Conservation (phyloP, 306 rosid genomes). For the Glycyrrhiza uralensis region DNA sequence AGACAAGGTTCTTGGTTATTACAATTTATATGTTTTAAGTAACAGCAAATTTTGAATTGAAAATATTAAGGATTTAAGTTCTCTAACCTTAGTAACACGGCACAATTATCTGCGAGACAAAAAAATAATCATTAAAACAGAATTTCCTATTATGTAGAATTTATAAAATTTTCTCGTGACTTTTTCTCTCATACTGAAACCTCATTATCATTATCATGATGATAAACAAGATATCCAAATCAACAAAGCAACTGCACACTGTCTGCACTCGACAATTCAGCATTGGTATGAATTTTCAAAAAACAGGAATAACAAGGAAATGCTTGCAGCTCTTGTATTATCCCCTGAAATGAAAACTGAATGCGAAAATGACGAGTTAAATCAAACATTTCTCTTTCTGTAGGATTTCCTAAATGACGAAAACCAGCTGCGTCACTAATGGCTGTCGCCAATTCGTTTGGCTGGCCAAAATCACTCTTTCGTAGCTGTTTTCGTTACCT, state of each 20-base stretch:
- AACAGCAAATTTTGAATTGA: background rate
- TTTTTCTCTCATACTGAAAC: background rate
- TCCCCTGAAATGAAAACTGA: background rate
- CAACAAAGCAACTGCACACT: background rate
- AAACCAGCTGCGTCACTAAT: slow-evolving; percentile 13
- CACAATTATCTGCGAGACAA: background rate
- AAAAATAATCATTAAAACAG: no score
- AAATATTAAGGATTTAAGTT: background rate
- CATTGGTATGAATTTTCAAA: background rate
- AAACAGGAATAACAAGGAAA: background rate
- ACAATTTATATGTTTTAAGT: no score
- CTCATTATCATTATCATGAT: background rate
- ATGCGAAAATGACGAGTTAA: background rate
- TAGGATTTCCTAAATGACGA: slow-evolving; percentile 18
- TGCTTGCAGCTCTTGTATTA: background rate
- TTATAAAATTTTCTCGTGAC: background rate
- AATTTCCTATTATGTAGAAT: no score
- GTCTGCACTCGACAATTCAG: slow-evolving; percentile 10
- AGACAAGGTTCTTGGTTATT: no score
- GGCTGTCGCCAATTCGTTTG: slow-evolving; percentile 14
- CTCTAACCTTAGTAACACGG: background rate
- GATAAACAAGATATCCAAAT: background rate
- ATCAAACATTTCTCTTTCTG: slow-evolving; percentile 11
- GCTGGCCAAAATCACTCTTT: slow-evolving; percentile 13
- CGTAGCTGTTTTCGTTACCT: background rate